Evolutionary conservation across 805 yeast species (phyloP), one percentile per base, ranked within the genome.

Genomic region (Kuraishia piskuri): DNA sequence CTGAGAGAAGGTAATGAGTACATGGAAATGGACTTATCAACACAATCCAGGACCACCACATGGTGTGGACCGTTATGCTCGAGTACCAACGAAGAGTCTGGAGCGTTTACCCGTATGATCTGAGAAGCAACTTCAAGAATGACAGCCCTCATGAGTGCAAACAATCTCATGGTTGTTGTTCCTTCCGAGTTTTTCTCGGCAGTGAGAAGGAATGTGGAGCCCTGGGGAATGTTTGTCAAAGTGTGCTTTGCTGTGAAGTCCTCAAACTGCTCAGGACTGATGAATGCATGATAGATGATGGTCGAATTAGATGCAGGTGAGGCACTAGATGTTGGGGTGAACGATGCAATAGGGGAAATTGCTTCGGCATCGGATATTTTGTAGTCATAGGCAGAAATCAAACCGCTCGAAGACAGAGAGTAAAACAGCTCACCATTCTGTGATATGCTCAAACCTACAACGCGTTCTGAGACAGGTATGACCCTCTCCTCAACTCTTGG

Each of bases 1-100:
- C 66, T 60, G 45, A 64, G 55, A 56, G 61, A 67, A 1, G 73
- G 71, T 48, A 74, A 65, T 17, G 65, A 55, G 53, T 56, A 68
- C 7, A 61, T 54, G 26, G 60, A 60, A 5, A 69, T 48, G 47
- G 59, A 24, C 31, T 57, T 53, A 3, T 54, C 22, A 21, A 56
- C 52, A 49, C 56, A 53, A 49, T 64, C 63, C 21, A 63, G 55
- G 7, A 63, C 52, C 4, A 68, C 26, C n/a, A 68, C 56, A 26
- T 50, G 46, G 37, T 46, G 46, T 20, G 49, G 26, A 6, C 49
- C 50, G 51, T 46, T 57, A 56, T 44, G 58, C 52, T 14, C 54
- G 48, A 46, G 53, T 48, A 20, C 47, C 48, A 14, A 24, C 17
- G 14, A 5, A 6, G 40, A 31, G 40, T 31, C 40, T 5, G 40